phyloP scores from a whole-genome alignment of 768 basidiomycete genomes.

The Lanmaoa pseudosensibilis region DNA sequence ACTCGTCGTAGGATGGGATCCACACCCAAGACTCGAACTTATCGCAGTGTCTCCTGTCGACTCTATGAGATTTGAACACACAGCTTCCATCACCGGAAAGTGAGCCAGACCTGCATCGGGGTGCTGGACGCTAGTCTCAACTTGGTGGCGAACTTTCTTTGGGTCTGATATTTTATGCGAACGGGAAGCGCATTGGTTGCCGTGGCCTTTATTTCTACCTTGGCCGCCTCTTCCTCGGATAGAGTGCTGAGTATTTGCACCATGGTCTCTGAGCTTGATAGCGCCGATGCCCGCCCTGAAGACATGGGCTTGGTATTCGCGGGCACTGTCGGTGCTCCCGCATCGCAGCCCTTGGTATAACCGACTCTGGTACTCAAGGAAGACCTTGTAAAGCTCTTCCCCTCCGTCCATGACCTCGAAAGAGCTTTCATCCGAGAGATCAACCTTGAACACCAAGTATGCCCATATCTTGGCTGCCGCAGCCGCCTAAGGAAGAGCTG shows the following conservation, averaged over 20 bases:
- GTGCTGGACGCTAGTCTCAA: not conserved
- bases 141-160: not conserved
- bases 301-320: not conserved
- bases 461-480: conserved; percentile 17
- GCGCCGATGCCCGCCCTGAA: conserved; percentile 2
- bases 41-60: not conserved
- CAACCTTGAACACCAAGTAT: conserved; percentile 4
- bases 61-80: not conserved
- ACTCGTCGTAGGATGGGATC: not conserved
- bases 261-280: conserved; percentile 1
- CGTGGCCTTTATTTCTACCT: not conserved
- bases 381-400: conserved; percentile 15
- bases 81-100: not conserved
- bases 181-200: not conserved
- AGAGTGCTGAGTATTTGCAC: not conserved
- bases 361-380: conserved; percentile 22
- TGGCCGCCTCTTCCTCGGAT: not conserved
- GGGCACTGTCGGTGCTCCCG: not conserved
- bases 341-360: conserved; percentile 2
- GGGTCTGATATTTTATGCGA: not conserved
- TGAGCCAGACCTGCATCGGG: conserved; percentile 10
- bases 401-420: conserved; percentile 9
- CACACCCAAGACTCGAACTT: not conserved
- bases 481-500: conserved; percentile 9
- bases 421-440: not conserved